These are phyloP conservation scores for Fusarium hostae DNA, from an alignment of 2,329 filamentous ascomycete species.

Conservation along the genomic window DNA sequence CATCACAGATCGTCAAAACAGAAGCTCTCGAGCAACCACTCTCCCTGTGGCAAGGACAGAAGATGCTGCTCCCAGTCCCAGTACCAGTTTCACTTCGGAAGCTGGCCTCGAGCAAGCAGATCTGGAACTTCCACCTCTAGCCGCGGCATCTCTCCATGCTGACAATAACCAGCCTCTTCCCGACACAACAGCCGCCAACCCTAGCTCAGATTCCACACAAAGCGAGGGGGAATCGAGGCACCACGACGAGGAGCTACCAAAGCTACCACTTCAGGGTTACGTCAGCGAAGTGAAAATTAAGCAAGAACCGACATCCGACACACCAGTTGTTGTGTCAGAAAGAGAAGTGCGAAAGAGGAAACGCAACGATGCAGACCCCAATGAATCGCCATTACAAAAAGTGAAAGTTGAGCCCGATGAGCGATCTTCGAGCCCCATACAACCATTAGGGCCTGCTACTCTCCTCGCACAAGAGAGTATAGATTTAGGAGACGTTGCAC, in stretches of 20 bases:
- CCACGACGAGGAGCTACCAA: slow-evolving; percentile 40
- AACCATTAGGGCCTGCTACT: slow-evolving; percentile 29
- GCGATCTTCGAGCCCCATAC: slow-evolving; percentile 47
- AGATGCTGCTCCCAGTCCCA: slow-evolving; percentile 24
- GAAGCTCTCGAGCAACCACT: slow-evolving; percentile 15
- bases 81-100: slow-evolving; percentile 37
- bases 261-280: slow-evolving; percentile 25
- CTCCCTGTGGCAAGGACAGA: slow-evolving; percentile 14
- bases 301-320: slow-evolving; percentile 65
- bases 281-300: slow-evolving; percentile 52
- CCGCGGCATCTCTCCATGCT: slow-evolving; percentile 33
- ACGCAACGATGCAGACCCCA: slow-evolving; percentile 41
- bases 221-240: slow-evolving; percentile 41
- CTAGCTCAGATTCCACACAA: slow-evolving; percentile 47
- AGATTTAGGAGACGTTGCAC: slow-evolving; percentile 59
- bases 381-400: slow-evolving; percentile 43
- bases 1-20: slow-evolving; percentile 43
- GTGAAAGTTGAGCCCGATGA: slow-evolving; percentile 56
- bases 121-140: slow-evolving; percentile 43
- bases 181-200: slow-evolving; percentile 9
- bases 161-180: slow-evolving; percentile 9
- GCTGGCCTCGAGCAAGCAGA: slow-evolving; percentile 43
- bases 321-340: slow-evolving; percentile 62
- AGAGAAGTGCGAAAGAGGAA: slow-evolving; percentile 62
- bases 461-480: slow-evolving; percentile 65